Evolutionary conservation across 176 grass and related monocot species (phyloP), one percentile per base, ranked within the genome.

Genomic region (Cenchrus americanus): DNA sequence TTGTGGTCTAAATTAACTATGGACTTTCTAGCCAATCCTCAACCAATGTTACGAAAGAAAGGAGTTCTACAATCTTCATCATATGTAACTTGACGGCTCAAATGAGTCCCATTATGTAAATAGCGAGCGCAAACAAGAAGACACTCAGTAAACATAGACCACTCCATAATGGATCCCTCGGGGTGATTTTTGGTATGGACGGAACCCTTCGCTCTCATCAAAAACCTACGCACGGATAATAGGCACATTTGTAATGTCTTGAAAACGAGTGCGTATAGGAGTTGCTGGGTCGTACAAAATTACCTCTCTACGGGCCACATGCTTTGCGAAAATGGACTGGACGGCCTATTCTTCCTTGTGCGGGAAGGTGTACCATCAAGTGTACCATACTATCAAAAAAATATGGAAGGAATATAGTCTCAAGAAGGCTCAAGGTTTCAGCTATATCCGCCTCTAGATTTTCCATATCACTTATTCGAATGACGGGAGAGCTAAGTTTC

Each of bases 381-480:
- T 71, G 68, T 19, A 71, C 68, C 42, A 49, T 71, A 13, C 24
- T 48, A 14, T 48, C 21, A 48, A 71, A 71, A 49, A 69, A 69
- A 4, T 21, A 71, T 7, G 68, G n/a, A 10, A 24, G 68, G 32
- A 71, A 23, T 49, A 49, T 49, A 11, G 34, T 37, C 3, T 37
- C 3, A 37, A 37, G 34, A 37, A 37, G 34, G 34, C 34, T 37
- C 34, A 37, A 41, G 14, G 4, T 67, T 71, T 71, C 68, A 48
- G 41, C 40, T 13, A 71, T 71, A 7, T 71, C 68, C 24, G 43
- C n/a, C 69, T 73, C 46, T 30, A 73, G 47, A 7, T 0, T 73
- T 3, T 73, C 21, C 69, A 73, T 73, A 17, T 27, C 69, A 73
- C 46, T 73, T 73, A 51, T 51, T 26, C 23, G 21, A 30, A 73